Evolutionary conservation across 108 stramenopile species (phyloP).

Genomic region (Chaetoceros tenuissimus): DNA sequence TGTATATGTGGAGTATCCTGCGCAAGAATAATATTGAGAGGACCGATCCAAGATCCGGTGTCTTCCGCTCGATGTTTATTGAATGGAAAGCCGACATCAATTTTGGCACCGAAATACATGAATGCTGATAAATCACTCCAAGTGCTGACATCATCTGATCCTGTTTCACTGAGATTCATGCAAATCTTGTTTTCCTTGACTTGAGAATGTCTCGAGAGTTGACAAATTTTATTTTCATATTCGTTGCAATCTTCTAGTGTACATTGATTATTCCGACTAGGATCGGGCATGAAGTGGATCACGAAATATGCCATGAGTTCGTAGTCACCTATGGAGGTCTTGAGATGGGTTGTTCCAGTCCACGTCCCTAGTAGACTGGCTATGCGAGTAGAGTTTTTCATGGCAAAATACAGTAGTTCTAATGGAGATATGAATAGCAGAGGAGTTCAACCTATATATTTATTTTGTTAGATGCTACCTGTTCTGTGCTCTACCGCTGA

Average conservation of each 20-base stretch:
- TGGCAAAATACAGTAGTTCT: too few relatives aligned
- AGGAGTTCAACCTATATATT: too few relatives aligned
- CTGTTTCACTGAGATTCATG: background rate
- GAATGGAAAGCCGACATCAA: conserved; percentile 12
- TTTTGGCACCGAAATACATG: conserved; percentile 18
- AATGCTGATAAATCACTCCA: conserved; percentile 18
- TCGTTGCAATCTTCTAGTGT: conserved; percentile 3
- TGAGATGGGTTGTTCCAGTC: conserved; percentile 17
- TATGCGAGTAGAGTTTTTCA: conserved; percentile 4
- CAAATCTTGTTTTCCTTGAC: background rate
- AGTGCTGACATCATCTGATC: background rate
- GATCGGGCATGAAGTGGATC: conserved; percentile 24
- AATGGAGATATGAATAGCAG: too few relatives aligned
- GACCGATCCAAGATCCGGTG: conserved; percentile 24
- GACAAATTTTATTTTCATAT: conserved; percentile 10
- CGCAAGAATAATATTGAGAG: conserved; percentile 16
- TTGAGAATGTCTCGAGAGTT: conserved; percentile 12
- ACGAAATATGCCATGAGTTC: conserved; percentile 16
- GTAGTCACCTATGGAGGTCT: conserved; percentile 20
- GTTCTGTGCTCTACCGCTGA: too few relatives aligned
- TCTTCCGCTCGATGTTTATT: conserved; percentile 6
- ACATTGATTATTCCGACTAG: conserved; percentile 7
- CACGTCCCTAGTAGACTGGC: conserved; percentile 17
- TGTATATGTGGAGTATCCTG: background rate
- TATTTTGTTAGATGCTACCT: too few relatives aligned